Percentiles rank a stretch among this genome's conserved stretches.
Conservation (phyloP, 2,329 filamentous ascomycete species). For the Botrytis elliptica region DNA sequence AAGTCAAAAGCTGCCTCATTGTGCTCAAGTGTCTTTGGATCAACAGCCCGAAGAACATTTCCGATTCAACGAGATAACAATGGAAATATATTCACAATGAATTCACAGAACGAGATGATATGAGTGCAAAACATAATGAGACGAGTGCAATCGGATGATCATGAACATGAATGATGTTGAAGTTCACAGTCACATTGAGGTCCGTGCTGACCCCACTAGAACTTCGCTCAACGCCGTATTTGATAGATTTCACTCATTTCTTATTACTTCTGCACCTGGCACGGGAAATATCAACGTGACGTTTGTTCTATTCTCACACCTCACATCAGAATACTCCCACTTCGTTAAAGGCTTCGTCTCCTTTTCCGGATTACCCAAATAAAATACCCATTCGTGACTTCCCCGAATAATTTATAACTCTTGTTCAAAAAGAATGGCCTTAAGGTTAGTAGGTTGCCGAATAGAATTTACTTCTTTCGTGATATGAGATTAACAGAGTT, state of each 20-base stretch:
- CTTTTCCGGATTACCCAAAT: not conserved
- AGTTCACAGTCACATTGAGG: not conserved
- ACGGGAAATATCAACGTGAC: accelerated
- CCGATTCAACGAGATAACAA: too few species aligned
- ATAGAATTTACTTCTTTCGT: not conserved
- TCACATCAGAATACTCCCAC: not conserved
- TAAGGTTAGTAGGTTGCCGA: not conserved
- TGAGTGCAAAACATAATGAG: not conserved
- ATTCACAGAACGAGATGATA: not conserved
- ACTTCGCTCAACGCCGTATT: not conserved
- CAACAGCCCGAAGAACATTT: too few species aligned
- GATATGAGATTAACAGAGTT: not conserved
- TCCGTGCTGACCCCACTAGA: not conserved
- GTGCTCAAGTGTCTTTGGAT: not conserved
- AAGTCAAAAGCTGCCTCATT: not conserved
- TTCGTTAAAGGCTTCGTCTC: not conserved
- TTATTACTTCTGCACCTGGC: not conserved
- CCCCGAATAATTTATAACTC: not conserved
- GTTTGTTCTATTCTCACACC: not conserved
- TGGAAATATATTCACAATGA: not conserved
- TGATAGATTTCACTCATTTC: not conserved
- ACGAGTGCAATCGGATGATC: not conserved
- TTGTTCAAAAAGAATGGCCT: not conserved
- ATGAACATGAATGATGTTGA: not conserved
- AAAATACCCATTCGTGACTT: not conserved